Evolutionary conservation across 345 rosid genomes (phyloP).

Genomic region (Passiflora organensis): DNA sequence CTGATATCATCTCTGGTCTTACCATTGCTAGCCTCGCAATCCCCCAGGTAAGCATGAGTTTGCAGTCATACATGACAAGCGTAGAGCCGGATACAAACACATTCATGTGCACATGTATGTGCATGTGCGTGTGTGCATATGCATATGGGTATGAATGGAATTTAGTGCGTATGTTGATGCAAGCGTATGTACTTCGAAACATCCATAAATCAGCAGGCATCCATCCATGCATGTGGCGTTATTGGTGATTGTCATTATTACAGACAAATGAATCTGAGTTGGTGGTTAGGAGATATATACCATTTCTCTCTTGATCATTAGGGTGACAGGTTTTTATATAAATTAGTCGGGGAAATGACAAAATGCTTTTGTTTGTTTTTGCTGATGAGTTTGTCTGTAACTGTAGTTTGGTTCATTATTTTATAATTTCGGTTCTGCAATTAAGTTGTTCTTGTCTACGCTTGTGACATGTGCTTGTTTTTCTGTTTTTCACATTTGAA

Average conservation of each 20-base stretch:
- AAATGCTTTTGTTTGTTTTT: constrained; percentile 8
- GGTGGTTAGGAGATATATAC: constrained; percentile 15
- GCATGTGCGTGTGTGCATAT: not conserved
- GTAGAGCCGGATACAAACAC: not conserved
- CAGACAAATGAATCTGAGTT: constrained; percentile 18
- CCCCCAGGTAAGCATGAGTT: constrained; percentile 65
- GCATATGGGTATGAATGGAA: not conserved
- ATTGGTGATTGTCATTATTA: constrained; percentile 4
- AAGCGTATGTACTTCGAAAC: too few relatives aligned
- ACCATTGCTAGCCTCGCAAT: constrained; percentile 99
- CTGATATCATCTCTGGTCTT: constrained; percentile 89
- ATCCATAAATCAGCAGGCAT: not conserved
- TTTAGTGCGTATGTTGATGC: not conserved
- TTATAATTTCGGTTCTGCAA: too few relatives aligned
- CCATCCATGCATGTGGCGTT: not conserved
- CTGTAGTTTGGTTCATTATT: too few relatives aligned
- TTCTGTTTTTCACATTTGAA: constrained; percentile 2
- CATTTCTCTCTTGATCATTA: constrained; percentile 20
- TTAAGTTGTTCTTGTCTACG: not conserved
- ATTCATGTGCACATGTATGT: not conserved
- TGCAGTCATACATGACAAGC: not conserved
- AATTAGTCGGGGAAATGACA: not conserved
- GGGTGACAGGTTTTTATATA: constrained; percentile 11
- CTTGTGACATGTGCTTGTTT: constrained; percentile 12
- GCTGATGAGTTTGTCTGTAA: not conserved